These are phyloP conservation scores for Xylariaceae sp. DNA, from an alignment of 2,329 filamentous ascomycete species.

Conservation along the genomic window DNA sequence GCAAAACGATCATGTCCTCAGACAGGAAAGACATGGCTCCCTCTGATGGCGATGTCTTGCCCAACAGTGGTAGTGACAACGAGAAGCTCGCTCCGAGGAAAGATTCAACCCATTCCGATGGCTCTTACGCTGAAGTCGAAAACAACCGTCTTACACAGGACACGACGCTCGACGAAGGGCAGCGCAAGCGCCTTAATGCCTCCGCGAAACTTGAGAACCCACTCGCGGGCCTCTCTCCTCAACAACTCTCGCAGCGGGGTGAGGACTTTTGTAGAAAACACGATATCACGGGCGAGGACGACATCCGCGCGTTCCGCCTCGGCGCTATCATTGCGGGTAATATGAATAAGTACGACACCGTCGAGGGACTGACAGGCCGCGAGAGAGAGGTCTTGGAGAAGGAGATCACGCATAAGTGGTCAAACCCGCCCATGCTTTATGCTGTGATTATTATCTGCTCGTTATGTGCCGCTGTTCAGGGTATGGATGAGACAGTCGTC, in stretches of 20 bases:
- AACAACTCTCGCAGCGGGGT: conserved; percentile 52
- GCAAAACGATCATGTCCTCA: conserved; percentile 6
- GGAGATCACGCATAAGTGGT: conserved; percentile 65
- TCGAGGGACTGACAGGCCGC: conserved; percentile 51
- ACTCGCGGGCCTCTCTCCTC: conserved; percentile 35
- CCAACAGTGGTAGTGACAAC: too few relatives aligned
- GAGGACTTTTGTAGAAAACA: conserved; percentile 55
- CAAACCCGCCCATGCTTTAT: conserved; percentile 62
- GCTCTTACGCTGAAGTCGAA: conserved; percentile 28
- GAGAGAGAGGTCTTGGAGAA: conserved; percentile 56
- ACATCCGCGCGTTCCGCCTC: conserved; percentile 55
- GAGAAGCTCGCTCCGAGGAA: conserved; percentile 16
- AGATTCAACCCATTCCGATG: conserved; percentile 22
- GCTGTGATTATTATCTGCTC: conserved; percentile 53
- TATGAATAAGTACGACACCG: conserved; percentile 44
- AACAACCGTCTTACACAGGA: conserved; percentile 17
- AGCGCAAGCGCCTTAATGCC: conserved; percentile 31
- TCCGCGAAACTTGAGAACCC: conserved; percentile 40
- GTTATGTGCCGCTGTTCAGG: conserved; percentile 59
- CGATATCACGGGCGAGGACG: conserved; percentile 50
- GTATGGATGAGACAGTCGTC: conserved; percentile 68
- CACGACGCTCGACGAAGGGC: conserved; percentile 21
- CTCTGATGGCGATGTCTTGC: background rate
- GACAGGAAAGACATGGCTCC: background rate
- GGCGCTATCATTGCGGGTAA: conserved; percentile 56